Evolutionary conservation across 257 asterid species (phyloP).

Genomic region (Thymus quinquecostatus): DNA sequence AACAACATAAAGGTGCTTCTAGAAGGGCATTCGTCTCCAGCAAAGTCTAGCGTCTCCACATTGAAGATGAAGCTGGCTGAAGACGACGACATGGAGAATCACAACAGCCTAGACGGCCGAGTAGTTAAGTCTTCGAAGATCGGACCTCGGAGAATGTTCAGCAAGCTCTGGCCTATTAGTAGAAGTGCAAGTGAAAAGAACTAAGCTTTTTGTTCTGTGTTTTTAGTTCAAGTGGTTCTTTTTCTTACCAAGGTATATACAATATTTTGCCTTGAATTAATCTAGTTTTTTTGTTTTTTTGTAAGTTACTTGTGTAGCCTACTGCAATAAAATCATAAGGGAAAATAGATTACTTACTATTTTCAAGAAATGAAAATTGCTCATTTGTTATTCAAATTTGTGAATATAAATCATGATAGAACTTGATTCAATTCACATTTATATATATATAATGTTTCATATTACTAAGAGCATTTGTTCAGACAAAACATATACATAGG

Average conservation of each 20-base stretch:
- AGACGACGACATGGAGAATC: constrained; percentile 50
- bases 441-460: not conserved
- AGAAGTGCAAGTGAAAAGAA: constrained; percentile 60
- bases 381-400: not conserved
- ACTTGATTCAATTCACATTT: not conserved
- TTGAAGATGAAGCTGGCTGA: constrained; percentile 86
- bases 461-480: not conserved
- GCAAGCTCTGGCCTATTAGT: constrained; percentile 77
- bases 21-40: constrained; percentile 41
- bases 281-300: constrained; percentile 20
- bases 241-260: constrained; percentile 28
- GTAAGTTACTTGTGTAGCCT: not conserved
- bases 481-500: constrained; percentile 4
- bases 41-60: constrained; percentile 64
- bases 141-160: constrained; percentile 49
- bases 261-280: constrained; percentile 23
- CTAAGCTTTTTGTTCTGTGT: constrained; percentile 34
- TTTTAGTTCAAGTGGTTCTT: constrained; percentile 18
- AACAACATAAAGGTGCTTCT: constrained; percentile 65
- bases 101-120: constrained; percentile 12
- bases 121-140: constrained; percentile 35
- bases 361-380: constrained; percentile 18
- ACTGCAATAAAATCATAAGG: constrained; percentile 29
- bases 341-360: constrained; percentile 12
- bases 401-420: not conserved